Evolutionary conservation across 2,329 filamentous ascomycete species (phyloP), one percentile per base, ranked within the genome.

Genomic region (Xylaria digitata): DNA sequence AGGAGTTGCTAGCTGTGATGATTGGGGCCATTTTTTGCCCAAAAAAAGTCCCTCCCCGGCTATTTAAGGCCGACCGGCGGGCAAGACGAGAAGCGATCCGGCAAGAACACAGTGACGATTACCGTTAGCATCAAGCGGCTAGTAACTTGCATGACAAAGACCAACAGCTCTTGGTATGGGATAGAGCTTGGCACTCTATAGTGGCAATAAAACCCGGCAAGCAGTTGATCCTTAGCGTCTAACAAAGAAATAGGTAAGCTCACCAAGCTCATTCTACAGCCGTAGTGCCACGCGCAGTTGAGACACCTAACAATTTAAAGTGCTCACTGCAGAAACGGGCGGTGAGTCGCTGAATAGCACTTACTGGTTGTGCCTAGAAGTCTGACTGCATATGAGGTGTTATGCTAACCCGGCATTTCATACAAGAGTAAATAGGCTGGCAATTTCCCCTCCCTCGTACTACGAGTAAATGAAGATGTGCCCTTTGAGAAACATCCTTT

Each of bases 321-420:
- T 68, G 66, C 66, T 66, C 63, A 68, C 66, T 68, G 66, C 66
- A 63, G 62, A 48, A 53, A 60, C 56, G 65, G 61, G 66, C 62
- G 66, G 66, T 68, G 66, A 68, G 58, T 55, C 40, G 61, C 34
- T 50, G 48, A 45, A 43, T 21, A 37, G 32, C 45, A 11, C 8
- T 56, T 8, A 54, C 23, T 37, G 48, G 32, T 23, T 23, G 34
- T 54, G 56, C 64, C 49, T 45, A 55, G 42, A 21, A 53, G 17
- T 56, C 55, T 67, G 49, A 63, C 55, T 67, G 61, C 65, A 64
- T 67, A 54, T 26, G 50, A 34, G 50, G 13, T 55, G 34, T 21
- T 21, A 53, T 55, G 23, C 37, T 26, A 48, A 15, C 46, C 48
- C 65, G 65, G 62, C 62, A 63, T 56, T 56, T 59, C 15, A 19